Evolutionary conservation across 441 rosid species (phyloP).

Genomic region (Codiaeum variegatum): DNA sequence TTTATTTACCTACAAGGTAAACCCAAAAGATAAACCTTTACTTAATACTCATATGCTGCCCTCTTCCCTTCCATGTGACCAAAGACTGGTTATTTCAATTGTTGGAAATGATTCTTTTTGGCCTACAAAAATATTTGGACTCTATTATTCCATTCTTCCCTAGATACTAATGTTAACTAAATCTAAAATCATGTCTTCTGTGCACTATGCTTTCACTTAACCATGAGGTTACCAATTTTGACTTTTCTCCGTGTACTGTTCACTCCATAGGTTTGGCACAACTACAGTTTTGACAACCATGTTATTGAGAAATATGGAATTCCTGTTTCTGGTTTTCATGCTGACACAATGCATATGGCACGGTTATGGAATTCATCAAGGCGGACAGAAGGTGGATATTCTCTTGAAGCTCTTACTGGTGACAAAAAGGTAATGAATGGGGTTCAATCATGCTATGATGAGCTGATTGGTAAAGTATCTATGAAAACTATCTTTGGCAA

Average conservation of each 20-base stretch:
- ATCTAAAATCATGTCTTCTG: not conserved
- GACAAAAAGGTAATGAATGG: constrained; percentile 54
- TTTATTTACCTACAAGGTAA: not conserved
- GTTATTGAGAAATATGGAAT: constrained; percentile 72
- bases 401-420: constrained; percentile 90
- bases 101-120: not conserved
- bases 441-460: constrained; percentile 36
- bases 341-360: constrained; percentile 99
- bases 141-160: not conserved
- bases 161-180: not conserved
- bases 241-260: not conserved
- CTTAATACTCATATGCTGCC: not conserved
- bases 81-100: not conserved
- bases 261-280: constrained; percentile 83
- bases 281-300: constrained; percentile 92
- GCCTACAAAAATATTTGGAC: not conserved
- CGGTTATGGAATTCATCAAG: constrained; percentile 92
- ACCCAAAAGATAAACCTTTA: not conserved
- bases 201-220: not conserved
- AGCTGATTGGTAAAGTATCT: constrained; percentile 74
- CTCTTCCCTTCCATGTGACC: not conserved
- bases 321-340: constrained; percentile 82
- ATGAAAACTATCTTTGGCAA: constrained; percentile 87
- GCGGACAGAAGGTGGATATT: constrained; percentile 73
- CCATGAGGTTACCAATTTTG: not conserved